These are phyloP conservation scores for Blastobotrys capitulatus DNA, from an alignment of 1,139 yeast genomes.

Conservation along the genomic window DNA sequence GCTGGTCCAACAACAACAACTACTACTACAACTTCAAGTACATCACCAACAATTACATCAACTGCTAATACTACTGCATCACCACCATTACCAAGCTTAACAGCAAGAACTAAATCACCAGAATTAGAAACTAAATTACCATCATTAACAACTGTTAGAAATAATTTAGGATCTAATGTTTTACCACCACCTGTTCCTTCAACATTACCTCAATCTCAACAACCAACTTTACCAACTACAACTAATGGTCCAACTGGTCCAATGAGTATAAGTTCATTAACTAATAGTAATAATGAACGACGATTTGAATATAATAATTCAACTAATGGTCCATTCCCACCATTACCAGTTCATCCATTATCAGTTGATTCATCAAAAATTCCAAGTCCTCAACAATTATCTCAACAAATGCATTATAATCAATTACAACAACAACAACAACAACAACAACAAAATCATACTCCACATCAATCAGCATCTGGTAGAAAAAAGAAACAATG, in stretches of 20 bases:
- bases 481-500: constrained; percentile 74
- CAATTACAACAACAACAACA: background rate
- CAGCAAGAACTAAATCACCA: background rate
- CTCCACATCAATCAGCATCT: background rate
- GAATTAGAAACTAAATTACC: constrained; percentile 1
- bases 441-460: background rate
- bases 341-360: background rate
- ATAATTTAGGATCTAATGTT: background rate
- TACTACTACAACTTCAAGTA: background rate
- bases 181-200: constrained; percentile 7
- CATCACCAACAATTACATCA: background rate
- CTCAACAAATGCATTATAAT: background rate
- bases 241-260: background rate
- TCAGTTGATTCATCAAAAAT: background rate
- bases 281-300: background rate
- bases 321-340: no score
- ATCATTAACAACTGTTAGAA: background rate
- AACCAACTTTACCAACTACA: background rate
- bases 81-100: background rate
- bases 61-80: background rate
- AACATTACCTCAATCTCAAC: no score
- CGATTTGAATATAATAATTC: no score
- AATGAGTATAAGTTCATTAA: constrained; percentile 7
- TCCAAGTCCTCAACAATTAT: background rate
- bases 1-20: background rate